Conservation (phyloP, 371 early-diverging fungal genomes). For the Lichtheimia corymbifera region DNA sequence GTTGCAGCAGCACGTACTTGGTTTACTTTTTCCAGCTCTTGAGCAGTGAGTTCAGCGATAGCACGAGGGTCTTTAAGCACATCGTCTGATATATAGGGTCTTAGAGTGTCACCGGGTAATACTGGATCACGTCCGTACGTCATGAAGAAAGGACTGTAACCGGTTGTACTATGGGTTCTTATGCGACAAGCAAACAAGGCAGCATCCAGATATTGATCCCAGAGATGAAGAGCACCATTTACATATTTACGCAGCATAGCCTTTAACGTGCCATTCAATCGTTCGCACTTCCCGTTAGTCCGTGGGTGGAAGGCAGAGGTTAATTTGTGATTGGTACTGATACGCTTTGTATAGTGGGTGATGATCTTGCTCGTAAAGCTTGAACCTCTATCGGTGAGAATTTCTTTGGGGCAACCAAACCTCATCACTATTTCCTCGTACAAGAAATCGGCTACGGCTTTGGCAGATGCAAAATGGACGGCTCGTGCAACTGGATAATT, state of each 20-base stretch:
- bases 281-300: constrained; percentile 22
- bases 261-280: constrained; percentile 15
- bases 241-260: constrained; percentile 10
- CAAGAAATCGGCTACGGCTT: constrained; percentile 1
- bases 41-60: neutral
- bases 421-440: constrained; percentile 24
- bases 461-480: neutral
- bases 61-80: neutral
- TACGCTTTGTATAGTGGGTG: neutral
- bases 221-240: neutral
- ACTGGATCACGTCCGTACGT: constrained; percentile 17
- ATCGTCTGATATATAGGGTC: neutral
- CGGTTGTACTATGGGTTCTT: neutral
- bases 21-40: neutral
- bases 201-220: constrained; percentile 11
- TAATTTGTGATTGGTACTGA: constrained; percentile 8
- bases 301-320: constrained; percentile 17
- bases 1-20: constrained; percentile 2
- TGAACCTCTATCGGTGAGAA: neutral
- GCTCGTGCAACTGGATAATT: neutral
- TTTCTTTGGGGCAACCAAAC: constrained; percentile 24
- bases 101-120: constrained; percentile 9
- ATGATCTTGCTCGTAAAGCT: constrained; percentile 10
- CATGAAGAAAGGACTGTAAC: constrained; percentile 14
- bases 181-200: constrained; percentile 16